These are phyloP conservation scores for Flaveria trinervia DNA, from an alignment of 129 eudicot genomes.

Conservation along the genomic window DNA sequence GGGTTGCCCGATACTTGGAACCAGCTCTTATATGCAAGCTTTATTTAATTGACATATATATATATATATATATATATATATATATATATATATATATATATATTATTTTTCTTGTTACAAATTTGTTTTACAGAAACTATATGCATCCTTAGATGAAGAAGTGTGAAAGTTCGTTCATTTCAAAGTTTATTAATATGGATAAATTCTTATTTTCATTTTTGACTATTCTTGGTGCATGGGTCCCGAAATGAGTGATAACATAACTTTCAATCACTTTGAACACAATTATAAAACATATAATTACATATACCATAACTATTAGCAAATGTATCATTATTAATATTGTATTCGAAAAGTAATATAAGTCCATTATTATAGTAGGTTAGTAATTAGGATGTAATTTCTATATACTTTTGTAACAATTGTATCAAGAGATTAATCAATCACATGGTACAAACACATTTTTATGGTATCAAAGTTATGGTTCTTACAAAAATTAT, in stretches of 20 bases:
- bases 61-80: too few species aligned
- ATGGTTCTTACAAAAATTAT: too few species aligned
- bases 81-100: background rate
- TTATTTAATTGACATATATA: background rate
- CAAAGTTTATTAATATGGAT: background rate
- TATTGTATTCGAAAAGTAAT: too few species aligned
- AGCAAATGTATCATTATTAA: too few species aligned
- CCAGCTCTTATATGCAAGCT: constrained; percentile 47
- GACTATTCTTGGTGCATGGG: background rate
- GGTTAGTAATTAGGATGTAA: too few species aligned
- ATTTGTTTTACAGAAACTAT: constrained; percentile 9
- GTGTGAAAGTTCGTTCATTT: constrained; percentile 20
- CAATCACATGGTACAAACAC: too few species aligned
- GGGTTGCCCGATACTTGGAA: constrained; percentile 61
- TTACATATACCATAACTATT: background rate
- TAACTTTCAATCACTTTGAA: background rate
- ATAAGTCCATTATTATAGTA: too few species aligned
- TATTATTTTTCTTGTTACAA: background rate
- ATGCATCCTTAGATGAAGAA: constrained; percentile 3
- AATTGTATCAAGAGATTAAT: too few species aligned
- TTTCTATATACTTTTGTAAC: too few species aligned
- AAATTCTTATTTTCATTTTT: background rate
- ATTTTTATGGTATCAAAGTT: too few species aligned
- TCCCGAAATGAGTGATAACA: background rate
- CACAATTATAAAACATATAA: background rate